These are phyloP conservation scores for Quercus cerris DNA, from an alignment of 306 rosid genomes.

Conservation along the genomic window DNA sequence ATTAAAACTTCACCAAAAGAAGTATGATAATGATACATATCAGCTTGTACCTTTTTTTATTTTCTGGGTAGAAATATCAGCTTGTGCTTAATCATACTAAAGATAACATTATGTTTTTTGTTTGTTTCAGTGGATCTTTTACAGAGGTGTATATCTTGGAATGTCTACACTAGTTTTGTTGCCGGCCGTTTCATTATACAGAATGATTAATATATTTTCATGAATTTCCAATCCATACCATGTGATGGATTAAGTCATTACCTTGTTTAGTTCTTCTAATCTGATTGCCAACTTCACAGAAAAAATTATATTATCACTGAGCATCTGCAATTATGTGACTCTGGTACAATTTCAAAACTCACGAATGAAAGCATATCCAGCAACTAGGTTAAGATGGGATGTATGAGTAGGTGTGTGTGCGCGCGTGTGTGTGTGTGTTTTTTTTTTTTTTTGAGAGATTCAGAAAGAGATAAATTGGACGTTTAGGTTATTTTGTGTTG, in stretches of 20 bases:
- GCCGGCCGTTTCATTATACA: background rate
- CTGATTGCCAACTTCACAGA: conserved; percentile 26
- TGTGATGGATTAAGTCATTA: background rate
- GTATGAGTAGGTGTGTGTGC: background rate
- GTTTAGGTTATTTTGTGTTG: conserved; percentile 26
- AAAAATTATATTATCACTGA: conserved; percentile 37
- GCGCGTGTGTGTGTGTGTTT: background rate
- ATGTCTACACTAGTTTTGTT: background rate
- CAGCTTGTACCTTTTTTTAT: no score
- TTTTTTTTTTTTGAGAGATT: conserved; percentile 3
- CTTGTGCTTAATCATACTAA: background rate
- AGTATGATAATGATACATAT: background rate
- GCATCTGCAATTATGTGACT: background rate
- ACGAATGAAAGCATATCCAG: background rate
- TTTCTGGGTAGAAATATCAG: background rate
- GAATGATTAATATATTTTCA: background rate
- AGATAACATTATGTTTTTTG: background rate
- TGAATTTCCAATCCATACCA: background rate
- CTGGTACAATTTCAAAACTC: background rate
- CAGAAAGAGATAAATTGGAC: conserved; percentile 2
- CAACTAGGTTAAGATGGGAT: conserved; percentile 3
- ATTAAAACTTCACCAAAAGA: background rate
- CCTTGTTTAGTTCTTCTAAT: conserved; percentile 5
- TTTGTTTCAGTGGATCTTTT: background rate
- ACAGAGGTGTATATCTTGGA: background rate